Conservation (phyloP, 2,329 filamentous ascomycete genomes). For the Sarocladiaceae sp. region DNA sequence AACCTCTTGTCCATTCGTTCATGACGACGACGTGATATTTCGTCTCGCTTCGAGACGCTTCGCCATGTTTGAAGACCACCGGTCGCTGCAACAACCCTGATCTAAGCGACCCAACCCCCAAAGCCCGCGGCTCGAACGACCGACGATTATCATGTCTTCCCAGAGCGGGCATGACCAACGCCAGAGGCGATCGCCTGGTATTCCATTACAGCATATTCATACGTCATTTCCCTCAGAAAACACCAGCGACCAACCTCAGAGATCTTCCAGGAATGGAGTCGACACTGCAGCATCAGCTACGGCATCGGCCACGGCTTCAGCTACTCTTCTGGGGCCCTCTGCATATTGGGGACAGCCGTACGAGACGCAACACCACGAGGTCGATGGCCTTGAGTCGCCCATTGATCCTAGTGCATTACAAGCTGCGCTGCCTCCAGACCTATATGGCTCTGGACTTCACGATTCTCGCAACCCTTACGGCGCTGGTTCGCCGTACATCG, state of each 20-base stretch:
- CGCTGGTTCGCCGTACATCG: slow-evolving; percentile 24
- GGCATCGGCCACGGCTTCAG: slow-evolving; percentile 9
- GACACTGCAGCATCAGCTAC: background rate
- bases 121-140: background rate
- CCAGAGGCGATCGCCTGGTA: slow-evolving; percentile 3
- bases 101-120: no score
- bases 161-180: background rate
- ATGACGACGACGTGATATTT: background rate
- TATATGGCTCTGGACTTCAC: slow-evolving; percentile 18
- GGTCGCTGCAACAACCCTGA: no score
- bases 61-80: background rate
- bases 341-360: slow-evolving; percentile 49
- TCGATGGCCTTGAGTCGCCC: slow-evolving; percentile 37
- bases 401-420: slow-evolving; percentile 48
- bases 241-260: background rate
- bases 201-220: slow-evolving; percentile 4
- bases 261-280: background rate
- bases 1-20: background rate
- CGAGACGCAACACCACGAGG: slow-evolving; percentile 28
- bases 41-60: background rate
- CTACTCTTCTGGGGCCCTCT: slow-evolving; percentile 37
- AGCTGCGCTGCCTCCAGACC: slow-evolving; percentile 48
- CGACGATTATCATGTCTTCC: slow-evolving; percentile 2
- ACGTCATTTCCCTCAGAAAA: slow-evolving; percentile 1
- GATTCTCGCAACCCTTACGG: slow-evolving; percentile 24